Percentiles rank a stretch among this genome's conserved stretches.
Conservation (phyloP, 1,284 basidiomycete genomes). For the Boletus semigastroideus region DNA sequence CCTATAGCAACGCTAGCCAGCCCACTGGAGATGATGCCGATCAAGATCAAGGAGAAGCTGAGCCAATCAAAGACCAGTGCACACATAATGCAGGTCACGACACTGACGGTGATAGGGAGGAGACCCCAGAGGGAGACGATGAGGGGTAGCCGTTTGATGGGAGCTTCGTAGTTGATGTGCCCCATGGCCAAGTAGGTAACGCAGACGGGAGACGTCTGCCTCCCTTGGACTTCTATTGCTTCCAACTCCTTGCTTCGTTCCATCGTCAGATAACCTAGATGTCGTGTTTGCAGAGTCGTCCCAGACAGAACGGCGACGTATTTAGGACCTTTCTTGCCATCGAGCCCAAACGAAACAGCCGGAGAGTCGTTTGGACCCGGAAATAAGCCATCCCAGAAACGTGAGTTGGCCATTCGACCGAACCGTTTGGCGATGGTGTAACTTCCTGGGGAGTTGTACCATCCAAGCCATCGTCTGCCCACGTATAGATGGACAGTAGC, state of each 20-base stretch:
- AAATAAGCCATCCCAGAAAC: slow-evolving; percentile 30
- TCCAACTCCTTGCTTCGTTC: neutral
- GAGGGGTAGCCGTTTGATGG: neutral
- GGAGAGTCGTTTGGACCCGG: slow-evolving; percentile 22
- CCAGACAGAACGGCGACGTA: slow-evolving; percentile 22
- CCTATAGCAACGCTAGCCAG: slow-evolving; percentile 21
- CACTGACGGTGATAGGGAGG: slow-evolving; percentile 25
- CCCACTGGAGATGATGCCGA: slow-evolving; percentile 32
- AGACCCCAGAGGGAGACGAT: no score
- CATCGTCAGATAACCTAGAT: neutral
- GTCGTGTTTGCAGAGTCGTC: neutral
- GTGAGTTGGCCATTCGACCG: slow-evolving; percentile 27
- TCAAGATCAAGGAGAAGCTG: slow-evolving; percentile 27
- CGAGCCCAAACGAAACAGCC: slow-evolving; percentile 24
- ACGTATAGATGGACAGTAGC: slow-evolving; percentile 27
- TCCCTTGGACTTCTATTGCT: neutral
- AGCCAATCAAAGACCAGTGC: slow-evolving; percentile 25
- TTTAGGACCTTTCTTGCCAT: slow-evolving; percentile 27
- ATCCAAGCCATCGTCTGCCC: slow-evolving; percentile 31
- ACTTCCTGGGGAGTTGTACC: slow-evolving; percentile 34
- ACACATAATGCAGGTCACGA: slow-evolving; percentile 21
- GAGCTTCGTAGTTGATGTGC: slow-evolving; percentile 2
- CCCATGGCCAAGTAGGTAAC: slow-evolving; percentile 23
- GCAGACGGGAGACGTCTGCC: neutral
- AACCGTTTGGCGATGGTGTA: slow-evolving; percentile 29